Percentiles rank a stretch among this genome's conserved stretches.
Conservation (phyloP, 805 yeast species). For the Candida odintsovae region DNA sequence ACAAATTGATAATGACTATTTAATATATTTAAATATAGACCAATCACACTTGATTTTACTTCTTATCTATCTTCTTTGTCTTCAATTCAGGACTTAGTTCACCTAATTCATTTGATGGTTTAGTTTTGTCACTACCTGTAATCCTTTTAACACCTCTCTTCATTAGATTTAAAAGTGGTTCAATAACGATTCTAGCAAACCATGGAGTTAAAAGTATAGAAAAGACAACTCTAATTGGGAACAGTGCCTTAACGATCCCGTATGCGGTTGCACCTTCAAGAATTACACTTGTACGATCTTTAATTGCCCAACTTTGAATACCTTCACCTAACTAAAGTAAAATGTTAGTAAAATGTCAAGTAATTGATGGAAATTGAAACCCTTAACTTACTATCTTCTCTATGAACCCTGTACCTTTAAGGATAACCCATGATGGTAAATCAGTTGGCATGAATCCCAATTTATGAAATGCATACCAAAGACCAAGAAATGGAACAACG, state of each 20-base stretch:
- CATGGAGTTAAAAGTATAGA: slow-evolving; percentile 51
- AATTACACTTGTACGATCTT: slow-evolving; percentile 48
- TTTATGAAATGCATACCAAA: slow-evolving; percentile 64
- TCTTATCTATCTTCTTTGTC: not conserved
- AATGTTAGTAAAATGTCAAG: slow-evolving; percentile 18
- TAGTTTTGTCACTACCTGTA: not conserved
- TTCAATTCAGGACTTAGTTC: not conserved
- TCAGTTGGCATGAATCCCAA: slow-evolving; percentile 47
- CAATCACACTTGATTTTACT: not conserved
- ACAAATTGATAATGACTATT: too few relatives aligned
- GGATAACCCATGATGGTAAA: slow-evolving; percentile 54
- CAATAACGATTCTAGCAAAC: slow-evolving; percentile 45
- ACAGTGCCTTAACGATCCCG: slow-evolving; percentile 54
- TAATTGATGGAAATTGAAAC: not conserved
- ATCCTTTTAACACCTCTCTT: slow-evolving; percentile 2
- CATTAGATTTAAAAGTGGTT: slow-evolving; percentile 33
- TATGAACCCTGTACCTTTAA: slow-evolving; percentile 51
- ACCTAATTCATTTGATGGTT: not conserved
- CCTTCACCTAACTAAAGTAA: slow-evolving; percentile 19
- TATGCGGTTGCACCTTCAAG: slow-evolving; percentile 75
- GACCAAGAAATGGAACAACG: slow-evolving; percentile 57
- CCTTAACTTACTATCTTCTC: slow-evolving; percentile 41
- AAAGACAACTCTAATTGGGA: slow-evolving; percentile 48
- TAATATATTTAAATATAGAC: too few relatives aligned
- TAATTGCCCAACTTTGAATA: slow-evolving; percentile 29